These are phyloP conservation scores for Yarrowia phangngaensis DNA, from an alignment of 805 yeast genomes.

Conservation along the genomic window DNA sequence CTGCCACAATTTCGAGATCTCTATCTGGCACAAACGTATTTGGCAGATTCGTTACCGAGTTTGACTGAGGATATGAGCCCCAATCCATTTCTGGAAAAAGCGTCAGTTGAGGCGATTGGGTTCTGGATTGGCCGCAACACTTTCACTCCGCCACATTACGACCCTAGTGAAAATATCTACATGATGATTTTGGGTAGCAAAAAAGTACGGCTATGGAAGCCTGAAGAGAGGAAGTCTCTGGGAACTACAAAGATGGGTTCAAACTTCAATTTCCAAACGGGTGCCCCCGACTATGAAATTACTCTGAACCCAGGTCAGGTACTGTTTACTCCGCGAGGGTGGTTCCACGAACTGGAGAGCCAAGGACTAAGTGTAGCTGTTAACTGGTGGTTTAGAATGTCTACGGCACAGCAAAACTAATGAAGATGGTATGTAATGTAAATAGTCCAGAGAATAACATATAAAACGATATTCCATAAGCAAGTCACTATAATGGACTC, in stretches of 20 bases:
- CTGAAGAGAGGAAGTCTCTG: neutral
- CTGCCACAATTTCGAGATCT: conserved; percentile 17
- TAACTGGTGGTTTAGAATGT: conserved; percentile 22
- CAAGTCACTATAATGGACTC: conserved; percentile 1
- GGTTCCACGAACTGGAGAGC: conserved; percentile 19
- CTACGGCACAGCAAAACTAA: neutral
- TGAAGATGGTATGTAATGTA: too few relatives aligned
- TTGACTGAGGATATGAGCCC: conserved; percentile 13
- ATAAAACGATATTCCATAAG: neutral
- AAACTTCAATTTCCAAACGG: conserved; percentile 18
- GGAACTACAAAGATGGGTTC: neutral
- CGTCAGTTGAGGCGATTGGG: conserved; percentile 7
- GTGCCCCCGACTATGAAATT: conserved; percentile 14
- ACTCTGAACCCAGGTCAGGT: conserved; percentile 13
- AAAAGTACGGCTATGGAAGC: conserved; percentile 20
- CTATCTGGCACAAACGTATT: conserved; percentile 19
- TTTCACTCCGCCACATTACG: conserved; percentile 19
- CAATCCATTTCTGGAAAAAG: conserved; percentile 10
- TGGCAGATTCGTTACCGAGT: conserved; percentile 12
- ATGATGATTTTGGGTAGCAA: conserved; percentile 14
- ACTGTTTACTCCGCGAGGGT: conserved; percentile 19
- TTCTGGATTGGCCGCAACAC: conserved; percentile 24
- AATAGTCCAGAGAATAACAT: neutral
- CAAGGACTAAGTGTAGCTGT: conserved; percentile 14
- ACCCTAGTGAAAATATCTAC: conserved; percentile 21